Evolutionary conservation across 345 rosid genomes (phyloP), one percentile per base, ranked within the genome.

Genomic region (Ailanthus altissimus): DNA sequence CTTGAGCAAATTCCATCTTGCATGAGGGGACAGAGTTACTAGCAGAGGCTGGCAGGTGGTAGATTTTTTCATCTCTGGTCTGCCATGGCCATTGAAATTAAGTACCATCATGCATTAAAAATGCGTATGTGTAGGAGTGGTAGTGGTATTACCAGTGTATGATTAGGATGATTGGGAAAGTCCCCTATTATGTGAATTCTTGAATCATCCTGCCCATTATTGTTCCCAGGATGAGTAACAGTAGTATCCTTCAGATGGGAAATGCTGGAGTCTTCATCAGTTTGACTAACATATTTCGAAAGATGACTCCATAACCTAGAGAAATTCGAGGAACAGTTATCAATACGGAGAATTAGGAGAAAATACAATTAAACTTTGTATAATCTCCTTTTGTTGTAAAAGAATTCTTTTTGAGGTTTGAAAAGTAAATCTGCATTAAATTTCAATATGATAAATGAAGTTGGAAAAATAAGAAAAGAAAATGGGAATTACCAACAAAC

Each of bases 271-370:
- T 76, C 75, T 76, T 28, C 70, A 47, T 61, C 62, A 26, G 70
- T n/a, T 49, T 36, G 69, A 64, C 58, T 43, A 50, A 57, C 43
- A 38, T 79, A 68, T 26, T 82, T 75, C 65, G 65, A 20, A 43
- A 82, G 80, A 77, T 79, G 62, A 64, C 74, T 70, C 87, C 87
- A 81, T 47, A 84, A 75, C 74, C 85, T 79, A 72, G 5, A 66
- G n/a, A 69, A 46, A 59, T 36, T 25, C 1, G 25, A 21, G 7
- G 23, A 59, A 7, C 2, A 14, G 43, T 60, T 45, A 59, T 73
- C 26, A 71, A 71, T 51, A 8, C 20, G 0, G 18, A 49, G 53
- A 16, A 49, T 49, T 49, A 49, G 18, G 5, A 49, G 53, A 14
- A 49, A 15, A 49, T 4, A 49, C 16, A 49, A 32, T 32, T 32